A percentile compares a stretch with the other conserved stretches of the same genome.
Conservation (phyloP, 1,139 yeast genomes). For the Blastobotrys persicus region DNA sequence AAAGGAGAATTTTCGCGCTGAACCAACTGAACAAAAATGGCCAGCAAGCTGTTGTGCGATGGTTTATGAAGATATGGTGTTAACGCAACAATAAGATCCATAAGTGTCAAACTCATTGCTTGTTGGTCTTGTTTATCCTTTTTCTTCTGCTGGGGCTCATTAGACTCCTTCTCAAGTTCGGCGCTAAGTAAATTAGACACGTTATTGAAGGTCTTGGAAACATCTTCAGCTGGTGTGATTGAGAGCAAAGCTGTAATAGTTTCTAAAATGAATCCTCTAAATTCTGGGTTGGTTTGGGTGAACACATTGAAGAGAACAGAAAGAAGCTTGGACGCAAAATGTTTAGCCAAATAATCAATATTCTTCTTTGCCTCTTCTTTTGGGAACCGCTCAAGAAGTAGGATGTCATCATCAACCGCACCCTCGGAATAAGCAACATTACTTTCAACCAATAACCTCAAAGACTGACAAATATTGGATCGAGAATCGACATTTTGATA, state of each 20-base stretch:
- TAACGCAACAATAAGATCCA: constrained; percentile 88
- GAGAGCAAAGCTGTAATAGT: constrained; percentile 78
- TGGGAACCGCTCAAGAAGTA: constrained; percentile 63
- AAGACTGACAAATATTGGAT: constrained; percentile 74
- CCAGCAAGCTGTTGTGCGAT: constrained; percentile 69
- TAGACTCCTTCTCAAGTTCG: constrained; percentile 52
- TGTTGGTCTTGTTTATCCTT: constrained; percentile 33
- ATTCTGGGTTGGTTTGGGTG: constrained; percentile 78
- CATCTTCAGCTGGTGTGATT: constrained; percentile 64
- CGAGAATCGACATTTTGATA: constrained; percentile 76
- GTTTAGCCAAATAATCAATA: constrained; percentile 59
- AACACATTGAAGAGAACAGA: constrained; percentile 90
- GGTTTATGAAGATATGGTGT: constrained; percentile 72
- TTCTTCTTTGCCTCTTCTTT: constrained; percentile 53
- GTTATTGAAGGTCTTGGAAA: constrained; percentile 75
- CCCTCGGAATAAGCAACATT: constrained; percentile 58
- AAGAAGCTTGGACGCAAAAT: constrained; percentile 65
- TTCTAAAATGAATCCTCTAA: constrained; percentile 80
- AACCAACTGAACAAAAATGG: constrained; percentile 73
- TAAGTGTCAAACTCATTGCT: constrained; percentile 73
- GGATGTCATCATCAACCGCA: constrained; percentile 53
- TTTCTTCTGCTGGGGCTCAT: constrained; percentile 30
- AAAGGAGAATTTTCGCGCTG: constrained; percentile 54
- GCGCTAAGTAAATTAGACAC: constrained; percentile 75
- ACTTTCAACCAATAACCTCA: constrained; percentile 75